These are phyloP conservation scores for Pascua sp. DNA, from an alignment of 1,284 basidiomycete genomes.

Conservation along the genomic window DNA sequence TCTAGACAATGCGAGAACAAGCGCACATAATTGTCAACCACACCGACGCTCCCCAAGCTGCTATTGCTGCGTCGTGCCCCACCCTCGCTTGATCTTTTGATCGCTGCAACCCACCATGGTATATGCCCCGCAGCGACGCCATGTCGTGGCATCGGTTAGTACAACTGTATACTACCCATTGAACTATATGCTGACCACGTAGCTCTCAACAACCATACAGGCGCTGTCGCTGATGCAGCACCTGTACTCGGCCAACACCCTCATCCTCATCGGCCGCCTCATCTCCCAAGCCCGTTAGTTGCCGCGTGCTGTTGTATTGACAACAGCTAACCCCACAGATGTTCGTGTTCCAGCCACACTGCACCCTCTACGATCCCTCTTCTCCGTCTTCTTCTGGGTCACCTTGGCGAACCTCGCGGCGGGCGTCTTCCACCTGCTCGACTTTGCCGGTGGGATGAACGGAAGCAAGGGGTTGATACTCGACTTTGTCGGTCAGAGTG, in stretches of 20 bases:
- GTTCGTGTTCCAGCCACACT: conserved; percentile 34
- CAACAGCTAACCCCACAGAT: conserved; percentile 13
- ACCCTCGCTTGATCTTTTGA: background rate
- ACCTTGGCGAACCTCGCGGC: conserved; percentile 30
- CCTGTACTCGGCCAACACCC: conserved; percentile 41
- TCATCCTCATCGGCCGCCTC: conserved; percentile 37
- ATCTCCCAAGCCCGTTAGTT: conserved; percentile 33
- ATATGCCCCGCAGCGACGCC: conserved; percentile 40
- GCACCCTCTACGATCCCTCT: conserved; percentile 36
- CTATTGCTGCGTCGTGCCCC: background rate
- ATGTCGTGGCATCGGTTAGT: conserved; percentile 41
- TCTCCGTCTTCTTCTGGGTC: conserved; percentile 30
- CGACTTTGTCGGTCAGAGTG: conserved; percentile 46
- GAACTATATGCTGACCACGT: background rate
- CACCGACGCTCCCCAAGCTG: too few species aligned
- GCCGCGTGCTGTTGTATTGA: too few species aligned
- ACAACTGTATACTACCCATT: background rate
- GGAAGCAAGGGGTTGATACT: conserved; percentile 38
- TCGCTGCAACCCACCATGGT: conserved; percentile 22
- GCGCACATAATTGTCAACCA: too few species aligned
- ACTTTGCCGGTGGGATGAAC: conserved; percentile 30
- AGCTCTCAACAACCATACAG: conserved; percentile 36
- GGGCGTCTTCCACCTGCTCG: conserved; percentile 36
- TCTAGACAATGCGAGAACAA: too few species aligned
- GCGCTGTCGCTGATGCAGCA: conserved; percentile 40